Evolutionary conservation across 23 red algal species (phyloP).

Genomic region (Agarophyton chilense): DNA sequence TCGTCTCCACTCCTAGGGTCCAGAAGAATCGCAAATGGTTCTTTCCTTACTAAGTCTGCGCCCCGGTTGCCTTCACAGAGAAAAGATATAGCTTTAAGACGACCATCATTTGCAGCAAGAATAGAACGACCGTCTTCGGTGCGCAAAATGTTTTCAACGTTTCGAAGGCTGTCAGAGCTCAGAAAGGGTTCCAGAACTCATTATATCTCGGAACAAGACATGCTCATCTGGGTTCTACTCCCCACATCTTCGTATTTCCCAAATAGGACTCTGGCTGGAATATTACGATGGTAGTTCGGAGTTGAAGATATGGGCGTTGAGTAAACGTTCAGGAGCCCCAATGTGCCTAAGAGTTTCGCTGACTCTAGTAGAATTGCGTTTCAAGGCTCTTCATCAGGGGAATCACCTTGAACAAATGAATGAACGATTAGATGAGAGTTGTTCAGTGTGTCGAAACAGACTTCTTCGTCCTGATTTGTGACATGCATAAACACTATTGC

Average conservation of each 20-base stretch:
- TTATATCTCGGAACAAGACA: conserved; percentile 23
- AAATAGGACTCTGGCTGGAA: neutral
- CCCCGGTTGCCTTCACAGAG: neutral
- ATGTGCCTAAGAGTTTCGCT: conserved; percentile 14
- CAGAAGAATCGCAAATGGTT: neutral
- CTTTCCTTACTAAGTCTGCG: neutral
- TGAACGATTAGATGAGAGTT: neutral
- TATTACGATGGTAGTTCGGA: neutral
- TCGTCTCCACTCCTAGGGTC: conserved; percentile 1
- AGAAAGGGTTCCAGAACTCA: conserved; percentile 19
- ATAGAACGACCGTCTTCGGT: conserved; percentile 32
- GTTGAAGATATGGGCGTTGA: conserved; percentile 4
- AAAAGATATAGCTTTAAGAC: neutral
- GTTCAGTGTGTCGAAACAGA: neutral
- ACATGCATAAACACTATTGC: neutral
- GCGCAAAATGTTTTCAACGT: conserved; percentile 30
- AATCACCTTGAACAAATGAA: neutral
- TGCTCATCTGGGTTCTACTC: conserved; percentile 32
- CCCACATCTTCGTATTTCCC: conserved; percentile 31
- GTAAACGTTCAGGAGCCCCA: conserved; percentile 39
- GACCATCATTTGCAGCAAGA: neutral
- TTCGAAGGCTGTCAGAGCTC: conserved; percentile 2
- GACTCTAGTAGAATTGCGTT: conserved; percentile 1
- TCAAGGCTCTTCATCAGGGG: neutral
- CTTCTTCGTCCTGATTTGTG: neutral